phyloP scores from a whole-genome alignment of 2,329 filamentous ascomycete species.

The Phyllosticta ampelicida region DNA sequence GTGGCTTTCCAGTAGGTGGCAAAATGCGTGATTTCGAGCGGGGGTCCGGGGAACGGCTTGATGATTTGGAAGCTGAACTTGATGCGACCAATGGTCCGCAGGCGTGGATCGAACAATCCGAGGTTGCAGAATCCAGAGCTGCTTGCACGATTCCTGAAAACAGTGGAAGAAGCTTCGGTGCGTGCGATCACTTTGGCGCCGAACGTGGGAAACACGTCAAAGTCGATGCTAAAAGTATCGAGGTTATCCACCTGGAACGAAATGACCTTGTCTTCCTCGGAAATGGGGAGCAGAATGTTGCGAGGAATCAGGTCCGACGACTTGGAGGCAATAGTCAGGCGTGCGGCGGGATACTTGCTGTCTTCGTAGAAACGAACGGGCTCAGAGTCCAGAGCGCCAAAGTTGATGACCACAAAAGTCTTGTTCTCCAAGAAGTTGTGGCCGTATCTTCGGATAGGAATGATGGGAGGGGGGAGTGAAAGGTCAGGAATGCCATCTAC shows the following conservation, averaged over 20 bases:
- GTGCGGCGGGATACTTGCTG: conserved; percentile 88
- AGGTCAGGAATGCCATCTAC: conserved; percentile 84
- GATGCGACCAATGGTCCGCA: conserved; percentile 86
- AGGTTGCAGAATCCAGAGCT: conserved; percentile 73
- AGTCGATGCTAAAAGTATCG: conserved; percentile 87
- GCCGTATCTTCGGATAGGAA: conserved; percentile 85
- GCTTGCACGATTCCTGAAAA: conserved; percentile 65
- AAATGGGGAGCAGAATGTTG: conserved; percentile 88
- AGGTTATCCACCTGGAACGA: conserved; percentile 95
- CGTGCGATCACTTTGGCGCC: conserved; percentile 96
- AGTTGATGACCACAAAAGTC: conserved; percentile 86
- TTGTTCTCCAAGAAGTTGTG: conserved; percentile 99
- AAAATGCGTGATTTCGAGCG: conserved; percentile 93
- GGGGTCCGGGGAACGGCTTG: conserved; percentile 85
- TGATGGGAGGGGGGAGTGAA: conserved; percentile 88
- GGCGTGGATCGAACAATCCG: conserved; percentile 82
- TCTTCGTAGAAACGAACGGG: conserved; percentile 95
- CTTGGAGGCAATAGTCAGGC: conserved; percentile 93
- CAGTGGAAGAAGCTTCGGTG: conserved; percentile 78
- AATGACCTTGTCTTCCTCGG: conserved; percentile 86
- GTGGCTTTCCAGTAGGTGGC: conserved; percentile 99
- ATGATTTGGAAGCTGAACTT: conserved; percentile 93
- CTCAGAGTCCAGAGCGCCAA: conserved; percentile 61
- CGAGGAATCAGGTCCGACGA: conserved; percentile 91
- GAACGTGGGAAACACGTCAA: conserved; percentile 95